These are phyloP conservation scores for Monosiga brevicollis DNA, from an alignment of 78 protist genomes.

Conservation along the genomic window DNA sequence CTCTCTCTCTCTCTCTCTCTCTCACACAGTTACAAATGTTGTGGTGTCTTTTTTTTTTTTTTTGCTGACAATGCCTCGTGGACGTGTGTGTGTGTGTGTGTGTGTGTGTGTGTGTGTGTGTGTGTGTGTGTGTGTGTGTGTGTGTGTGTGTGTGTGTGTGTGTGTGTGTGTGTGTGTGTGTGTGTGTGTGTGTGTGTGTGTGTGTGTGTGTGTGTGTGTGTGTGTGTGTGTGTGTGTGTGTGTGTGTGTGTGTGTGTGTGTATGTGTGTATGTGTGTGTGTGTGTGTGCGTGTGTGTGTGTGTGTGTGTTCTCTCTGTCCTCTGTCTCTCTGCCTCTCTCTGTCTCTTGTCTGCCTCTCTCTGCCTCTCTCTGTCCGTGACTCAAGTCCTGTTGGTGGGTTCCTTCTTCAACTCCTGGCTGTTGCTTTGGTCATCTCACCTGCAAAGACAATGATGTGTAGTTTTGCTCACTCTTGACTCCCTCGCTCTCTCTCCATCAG, in stretches of 20 bases:
- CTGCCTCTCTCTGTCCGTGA: not conserved
- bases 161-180: too few species aligned
- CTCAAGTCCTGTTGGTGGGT: not conserved
- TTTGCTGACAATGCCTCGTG: too few species aligned
- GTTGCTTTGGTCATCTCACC: not conserved
- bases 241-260: not conserved
- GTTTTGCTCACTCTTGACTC: too few species aligned
- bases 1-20: too few species aligned
- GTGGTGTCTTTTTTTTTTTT: too few species aligned
- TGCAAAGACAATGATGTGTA: not conserved
- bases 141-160: too few species aligned
- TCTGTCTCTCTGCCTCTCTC: not conserved
- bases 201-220: not conserved
- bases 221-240: conserved; percentile 19
- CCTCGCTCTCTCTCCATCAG: too few species aligned
- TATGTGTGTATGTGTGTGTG: not conserved
- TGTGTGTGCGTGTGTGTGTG: not conserved
- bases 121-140: too few species aligned
- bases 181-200: not conserved
- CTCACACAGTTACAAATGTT: too few species aligned
- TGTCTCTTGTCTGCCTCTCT: not conserved
- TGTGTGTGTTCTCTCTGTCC: not conserved
- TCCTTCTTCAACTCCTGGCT: not conserved
- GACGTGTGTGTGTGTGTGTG: too few species aligned
- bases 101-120: too few species aligned